These are phyloP conservation scores for Eucalyptus virginea DNA, from an alignment of 345 rosid genomes.

Conservation along the genomic window DNA sequence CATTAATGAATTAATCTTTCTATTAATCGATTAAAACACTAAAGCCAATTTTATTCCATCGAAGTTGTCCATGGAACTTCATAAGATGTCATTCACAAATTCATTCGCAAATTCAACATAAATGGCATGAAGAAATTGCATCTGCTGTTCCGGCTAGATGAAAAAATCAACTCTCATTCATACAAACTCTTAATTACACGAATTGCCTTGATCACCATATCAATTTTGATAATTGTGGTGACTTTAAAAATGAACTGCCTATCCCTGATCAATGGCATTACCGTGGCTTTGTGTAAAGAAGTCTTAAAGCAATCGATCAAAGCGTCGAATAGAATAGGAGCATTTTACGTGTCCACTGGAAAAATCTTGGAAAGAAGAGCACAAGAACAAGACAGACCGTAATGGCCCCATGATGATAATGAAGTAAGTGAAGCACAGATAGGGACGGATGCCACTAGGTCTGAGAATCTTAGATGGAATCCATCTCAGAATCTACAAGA, in stretches of 20 bases:
- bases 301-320: background rate
- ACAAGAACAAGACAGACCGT: background rate
- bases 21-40: background rate
- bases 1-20: background rate
- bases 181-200: background rate
- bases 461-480: constrained; percentile 9
- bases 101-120: background rate
- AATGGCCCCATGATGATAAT: background rate
- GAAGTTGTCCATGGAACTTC: background rate
- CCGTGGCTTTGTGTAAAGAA: background rate
- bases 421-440: background rate
- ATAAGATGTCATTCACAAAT: background rate
- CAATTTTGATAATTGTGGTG: background rate
- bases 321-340: background rate
- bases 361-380: background rate
- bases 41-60: background rate
- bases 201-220: background rate
- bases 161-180: background rate
- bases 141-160: background rate
- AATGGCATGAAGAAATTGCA: background rate
- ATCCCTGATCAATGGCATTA: background rate
- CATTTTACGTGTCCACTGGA: background rate
- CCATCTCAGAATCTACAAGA: constrained; percentile 6
- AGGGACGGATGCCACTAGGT: background rate
- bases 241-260: background rate